Evolutionary conservation across 139 green algal species (phyloP), one percentile per base, ranked within the genome.

Genomic region (Choricystis sp.): DNA sequence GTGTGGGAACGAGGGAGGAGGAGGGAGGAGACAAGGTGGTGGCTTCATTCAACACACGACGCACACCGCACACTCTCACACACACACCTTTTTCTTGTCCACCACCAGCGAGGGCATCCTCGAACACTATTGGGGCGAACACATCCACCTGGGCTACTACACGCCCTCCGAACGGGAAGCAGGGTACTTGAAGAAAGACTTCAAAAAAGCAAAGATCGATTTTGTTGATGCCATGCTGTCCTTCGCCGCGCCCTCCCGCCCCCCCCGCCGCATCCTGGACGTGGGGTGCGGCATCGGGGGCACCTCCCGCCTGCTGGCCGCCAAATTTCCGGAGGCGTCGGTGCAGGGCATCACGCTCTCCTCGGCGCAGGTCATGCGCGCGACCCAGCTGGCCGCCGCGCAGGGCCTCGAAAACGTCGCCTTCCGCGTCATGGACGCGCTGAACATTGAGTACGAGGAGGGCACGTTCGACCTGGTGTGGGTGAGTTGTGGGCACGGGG

Each of bases 81-180:
- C 57, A 16, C 57, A 24, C 27, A 62, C 19, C 20, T n/a, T n/a
- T n/a, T n/a, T n/a, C n/a, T n/a, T n/a, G n/a, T n/a, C n/a, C n/a
- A n/a, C n/a, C n/a, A n/a, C n/a, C n/a, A n/a, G n/a, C n/a, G 84
- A 91, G 61, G 84, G 84, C 29, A 69, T 91, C n/a, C 62, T 90
- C 16, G 81, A 90, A 70, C 79, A 86, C 68, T 90, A 88, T 68
- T 97, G 90, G 90, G 90, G 90, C 14, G 90, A 97, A 67, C 90
- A 97, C 77, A 97, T 97, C 63, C 90, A 97, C 64, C 66, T 97
- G 57, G 90, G 90, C 2, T 90, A 91, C 62, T 97, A 97, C 71
- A 89, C 59, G 25, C 24, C 26, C 23, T 71, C 77, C 65, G 86
- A 95, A 71, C 72, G 79, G 3, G 61, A 59, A 19, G 40, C 52